A percentile compares a stretch with the other conserved stretches of the same genome.
Conservation (phyloP, 2,329 filamentous ascomycete genomes). For the Pyrenochaeta sp. region DNA sequence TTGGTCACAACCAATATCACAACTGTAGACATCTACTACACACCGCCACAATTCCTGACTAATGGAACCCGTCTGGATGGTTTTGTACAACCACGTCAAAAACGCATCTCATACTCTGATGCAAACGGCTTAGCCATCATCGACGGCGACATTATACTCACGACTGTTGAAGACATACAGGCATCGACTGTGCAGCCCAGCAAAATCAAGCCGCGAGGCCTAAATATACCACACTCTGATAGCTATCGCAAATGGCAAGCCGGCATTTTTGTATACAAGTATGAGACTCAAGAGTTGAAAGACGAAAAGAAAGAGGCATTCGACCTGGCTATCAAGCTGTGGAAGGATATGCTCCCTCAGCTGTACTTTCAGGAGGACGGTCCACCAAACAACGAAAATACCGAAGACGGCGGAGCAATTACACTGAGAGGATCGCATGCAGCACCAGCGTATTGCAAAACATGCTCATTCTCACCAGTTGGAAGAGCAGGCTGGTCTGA, state of each 20-base stretch:
- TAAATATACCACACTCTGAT: conserved; percentile 11
- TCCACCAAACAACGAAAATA: background rate
- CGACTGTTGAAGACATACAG: conserved; percentile 8
- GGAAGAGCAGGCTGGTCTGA: background rate
- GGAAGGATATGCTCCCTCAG: conserved; percentile 18
- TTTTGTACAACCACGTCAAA: background rate
- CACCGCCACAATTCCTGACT: background rate
- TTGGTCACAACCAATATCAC: background rate
- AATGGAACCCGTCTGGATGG: background rate
- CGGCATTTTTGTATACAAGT: conserved; percentile 17
- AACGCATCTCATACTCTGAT: conserved; percentile 10
- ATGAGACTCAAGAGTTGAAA: conserved; percentile 12
- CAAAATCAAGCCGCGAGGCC: conserved; percentile 1
- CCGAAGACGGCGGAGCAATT: conserved; percentile 2
- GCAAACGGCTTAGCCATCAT: conserved; percentile 15
- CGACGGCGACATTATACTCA: conserved; percentile 14
- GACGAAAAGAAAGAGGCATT: conserved; percentile 1
- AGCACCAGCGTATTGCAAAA: background rate
- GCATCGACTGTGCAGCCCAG: background rate
- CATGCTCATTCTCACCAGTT: background rate
- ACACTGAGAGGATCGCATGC: conserved; percentile 4
- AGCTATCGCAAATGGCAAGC: conserved; percentile 6
- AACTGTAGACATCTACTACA: conserved; percentile 7
- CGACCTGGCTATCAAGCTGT: conserved; percentile 12
- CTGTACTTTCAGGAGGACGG: conserved; percentile 10